A percentile compares a stretch with the other conserved stretches of the same genome.
These are phyloP conservation scores for Dimocarpus longan DNA, from an alignment of 345 rosid genomes.

Conservation along the genomic window DNA sequence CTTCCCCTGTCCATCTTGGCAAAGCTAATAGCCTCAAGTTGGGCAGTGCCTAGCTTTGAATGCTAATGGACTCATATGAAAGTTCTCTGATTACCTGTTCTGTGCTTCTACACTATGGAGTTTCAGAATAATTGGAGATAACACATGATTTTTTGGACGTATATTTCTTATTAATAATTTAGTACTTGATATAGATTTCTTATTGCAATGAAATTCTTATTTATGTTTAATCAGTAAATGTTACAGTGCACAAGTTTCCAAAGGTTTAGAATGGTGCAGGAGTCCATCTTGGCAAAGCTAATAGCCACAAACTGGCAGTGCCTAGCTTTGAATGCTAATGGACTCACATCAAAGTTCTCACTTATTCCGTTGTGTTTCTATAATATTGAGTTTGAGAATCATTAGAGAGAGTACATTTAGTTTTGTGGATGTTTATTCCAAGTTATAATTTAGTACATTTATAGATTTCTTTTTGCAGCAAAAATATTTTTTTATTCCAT, in stretches of 20 bases:
- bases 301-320: conserved; percentile 32
- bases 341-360: conserved; percentile 34
- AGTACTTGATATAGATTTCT: neutral
- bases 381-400: conserved; percentile 24
- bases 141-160: neutral
- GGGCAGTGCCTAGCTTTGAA: conserved; percentile 45
- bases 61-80: conserved; percentile 53
- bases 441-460: neutral
- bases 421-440: neutral
- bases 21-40: conserved; percentile 43
- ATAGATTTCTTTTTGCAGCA: neutral
- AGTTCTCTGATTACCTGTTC: conserved; percentile 15
- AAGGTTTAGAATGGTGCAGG: neutral
- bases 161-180: neutral
- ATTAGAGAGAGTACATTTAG: conserved; percentile 20
- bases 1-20: conserved; percentile 60
- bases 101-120: conserved; percentile 19
- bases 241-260: neutral
- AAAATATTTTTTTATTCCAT: neutral
- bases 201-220: neutral
- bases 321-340: conserved; percentile 53
- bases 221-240: neutral
- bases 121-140: conserved; percentile 30
- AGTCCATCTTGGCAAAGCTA: neutral
- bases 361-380: conserved; percentile 18